Conservation (phyloP, 495 filamentous ascomycete genomes). For the Penicillium alfredii region DNA sequence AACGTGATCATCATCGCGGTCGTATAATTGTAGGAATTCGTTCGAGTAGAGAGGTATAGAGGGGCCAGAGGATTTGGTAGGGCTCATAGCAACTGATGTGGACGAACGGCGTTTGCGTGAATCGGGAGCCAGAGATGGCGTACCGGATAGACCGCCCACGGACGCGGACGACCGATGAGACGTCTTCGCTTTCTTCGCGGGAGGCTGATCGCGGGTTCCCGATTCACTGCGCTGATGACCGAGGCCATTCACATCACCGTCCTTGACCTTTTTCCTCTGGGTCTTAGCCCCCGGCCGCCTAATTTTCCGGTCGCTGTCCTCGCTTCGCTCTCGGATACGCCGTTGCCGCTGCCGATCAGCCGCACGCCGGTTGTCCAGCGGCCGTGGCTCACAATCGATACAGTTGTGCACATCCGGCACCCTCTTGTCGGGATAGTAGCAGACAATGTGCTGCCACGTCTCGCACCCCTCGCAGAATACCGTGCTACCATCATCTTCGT, state of each 20-base stretch:
- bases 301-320: conserved; percentile 52
- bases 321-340: conserved; percentile 54
- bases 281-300: conserved; percentile 66
- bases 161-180: conserved; percentile 69
- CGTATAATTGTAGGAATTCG: conserved; percentile 66
- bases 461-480: conserved; percentile 94
- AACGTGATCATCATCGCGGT: conserved; percentile 47
- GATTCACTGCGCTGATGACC: conserved; percentile 45
- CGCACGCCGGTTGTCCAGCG: conserved; percentile 64
- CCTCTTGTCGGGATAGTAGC: conserved; percentile 74
- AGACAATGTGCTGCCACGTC: conserved; percentile 96
- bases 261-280: conserved; percentile 68
- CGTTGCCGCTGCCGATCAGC: conserved; percentile 62
- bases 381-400: conserved; percentile 73
- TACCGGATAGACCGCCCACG: conserved; percentile 50
- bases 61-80: conserved; percentile 45
- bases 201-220: conserved; percentile 48
- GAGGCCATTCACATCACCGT: conserved; percentile 36
- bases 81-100: conserved; percentile 43
- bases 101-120: conserved; percentile 50
- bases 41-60: conserved; percentile 54
- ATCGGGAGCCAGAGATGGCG: conserved; percentile 29
- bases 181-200: conserved; percentile 68
- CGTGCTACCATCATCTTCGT: conserved; percentile 94
- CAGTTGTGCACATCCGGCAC: conserved; percentile 84